Evolutionary conservation across 768 basidiomycete genomes (phyloP).

Genomic region (Dioszegia crocea): DNA sequence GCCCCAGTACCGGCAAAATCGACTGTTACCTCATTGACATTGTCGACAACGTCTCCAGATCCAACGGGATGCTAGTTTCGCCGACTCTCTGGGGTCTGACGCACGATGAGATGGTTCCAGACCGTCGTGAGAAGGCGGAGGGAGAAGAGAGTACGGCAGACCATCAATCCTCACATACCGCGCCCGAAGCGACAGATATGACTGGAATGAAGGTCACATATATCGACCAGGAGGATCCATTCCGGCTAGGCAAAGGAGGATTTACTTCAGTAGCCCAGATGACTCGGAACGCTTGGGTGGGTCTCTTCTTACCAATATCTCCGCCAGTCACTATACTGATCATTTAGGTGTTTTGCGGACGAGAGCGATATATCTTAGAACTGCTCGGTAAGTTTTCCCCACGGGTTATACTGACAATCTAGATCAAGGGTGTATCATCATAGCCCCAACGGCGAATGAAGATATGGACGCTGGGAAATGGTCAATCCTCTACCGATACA

Average conservation of each 20-base stretch:
- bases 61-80: slow-evolving; percentile 67
- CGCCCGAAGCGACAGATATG: background rate
- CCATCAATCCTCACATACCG: background rate
- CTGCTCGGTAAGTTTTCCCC: slow-evolving; percentile 22
- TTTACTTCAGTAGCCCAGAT: slow-evolving; percentile 9
- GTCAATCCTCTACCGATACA: slow-evolving; percentile 24
- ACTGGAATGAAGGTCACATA: slow-evolving; percentile 44
- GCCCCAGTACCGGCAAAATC: slow-evolving; percentile 70
- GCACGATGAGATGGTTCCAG: slow-evolving; percentile 64
- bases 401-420: background rate
- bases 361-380: slow-evolving; percentile 20
- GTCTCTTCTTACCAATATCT: slow-evolving; percentile 59
- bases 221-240: slow-evolving; percentile 39
- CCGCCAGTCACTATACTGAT: background rate
- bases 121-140: slow-evolving; percentile 12
- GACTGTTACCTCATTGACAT: slow-evolving; percentile 90
- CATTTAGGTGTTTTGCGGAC: slow-evolving; percentile 40
- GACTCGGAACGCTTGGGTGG: slow-evolving; percentile 35
- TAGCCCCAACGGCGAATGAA: slow-evolving; percentile 10
- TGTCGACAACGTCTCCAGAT: slow-evolving; percentile 67
- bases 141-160: background rate
- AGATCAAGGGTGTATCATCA: slow-evolving; percentile 30
- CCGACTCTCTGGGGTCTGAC: slow-evolving; percentile 78
- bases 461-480: slow-evolving; percentile 9
- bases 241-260: slow-evolving; percentile 12